A percentile compares a stretch with the other conserved stretches of the same genome.
Evolutionary conservation across 192 early-diverging fungal species (phyloP).

Genomic region (Entrophospora sp.): DNA sequence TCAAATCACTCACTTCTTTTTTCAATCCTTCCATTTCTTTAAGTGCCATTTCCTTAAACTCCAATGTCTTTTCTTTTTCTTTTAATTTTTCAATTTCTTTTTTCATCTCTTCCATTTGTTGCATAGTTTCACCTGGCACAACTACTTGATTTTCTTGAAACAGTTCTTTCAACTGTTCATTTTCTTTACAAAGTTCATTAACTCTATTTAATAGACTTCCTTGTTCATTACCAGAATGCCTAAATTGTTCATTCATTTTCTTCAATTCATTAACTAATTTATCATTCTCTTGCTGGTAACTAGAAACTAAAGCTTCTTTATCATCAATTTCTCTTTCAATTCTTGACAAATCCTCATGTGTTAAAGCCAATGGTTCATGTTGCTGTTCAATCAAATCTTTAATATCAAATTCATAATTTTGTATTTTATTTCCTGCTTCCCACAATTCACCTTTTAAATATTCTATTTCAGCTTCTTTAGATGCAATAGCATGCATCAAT

Average conservation of each 20-base stretch:
- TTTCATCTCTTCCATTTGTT: constrained; percentile 19
- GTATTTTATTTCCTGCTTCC: constrained; percentile 4
- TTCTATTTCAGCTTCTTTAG: constrained; percentile 18
- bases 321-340: constrained; percentile 19
- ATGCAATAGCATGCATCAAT: constrained; percentile 8
- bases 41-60: constrained; percentile 5
- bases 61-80: constrained; percentile 10
- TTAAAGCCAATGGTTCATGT: constrained; percentile 7
- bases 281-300: constrained; percentile 15
- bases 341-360: constrained; percentile 4
- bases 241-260: neutral
- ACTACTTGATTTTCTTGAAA: neutral
- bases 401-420: constrained; percentile 11
- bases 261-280: constrained; percentile 7
- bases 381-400: constrained; percentile 10
- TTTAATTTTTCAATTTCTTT: constrained; percentile 11
- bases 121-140: neutral
- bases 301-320: constrained; percentile 12
- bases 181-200: neutral
- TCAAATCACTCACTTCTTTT: neutral
- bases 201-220: neutral
- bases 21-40: constrained; percentile 9
- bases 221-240: neutral
- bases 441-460: constrained; percentile 17
- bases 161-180: constrained; percentile 1